phyloP scores from a whole-genome alignment of 1,139 yeast species.

The Saccharomyces hybrid region DNA sequence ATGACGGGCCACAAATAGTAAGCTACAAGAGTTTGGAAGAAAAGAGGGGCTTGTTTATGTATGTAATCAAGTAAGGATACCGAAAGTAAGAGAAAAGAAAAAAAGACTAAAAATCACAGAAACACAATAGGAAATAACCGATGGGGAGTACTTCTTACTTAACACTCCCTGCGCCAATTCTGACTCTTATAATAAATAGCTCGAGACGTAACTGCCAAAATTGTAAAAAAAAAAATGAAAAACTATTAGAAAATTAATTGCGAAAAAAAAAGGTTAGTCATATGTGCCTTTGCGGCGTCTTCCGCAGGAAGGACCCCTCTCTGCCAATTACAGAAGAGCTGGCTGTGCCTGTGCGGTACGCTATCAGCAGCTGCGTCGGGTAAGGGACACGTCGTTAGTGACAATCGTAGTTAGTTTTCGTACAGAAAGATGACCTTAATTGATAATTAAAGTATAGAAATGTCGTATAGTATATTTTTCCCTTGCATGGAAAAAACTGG shows the following conservation, averaged over 20 bases:
- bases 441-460: neutral
- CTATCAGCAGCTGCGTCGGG: neutral
- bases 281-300: neutral
- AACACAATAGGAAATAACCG: neutral
- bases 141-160: neutral
- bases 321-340: neutral
- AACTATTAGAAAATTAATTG: neutral
- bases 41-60: neutral
- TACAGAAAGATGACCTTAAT: neutral
- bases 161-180: neutral
- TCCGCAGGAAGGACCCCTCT: neutral
- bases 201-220: neutral
- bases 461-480: neutral
- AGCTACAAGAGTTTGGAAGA: neutral
- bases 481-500: neutral
- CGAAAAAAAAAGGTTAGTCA: conserved; percentile 1
- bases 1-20: neutral
- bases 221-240: neutral
- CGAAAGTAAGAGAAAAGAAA: neutral
- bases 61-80: neutral
- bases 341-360: neutral
- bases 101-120: neutral
- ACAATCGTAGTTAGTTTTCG: neutral
- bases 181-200: neutral
- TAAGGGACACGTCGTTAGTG: neutral